Base-by-base conservation (phyloP, 345 rosid species). In the Raphanus sativus region DNA sequence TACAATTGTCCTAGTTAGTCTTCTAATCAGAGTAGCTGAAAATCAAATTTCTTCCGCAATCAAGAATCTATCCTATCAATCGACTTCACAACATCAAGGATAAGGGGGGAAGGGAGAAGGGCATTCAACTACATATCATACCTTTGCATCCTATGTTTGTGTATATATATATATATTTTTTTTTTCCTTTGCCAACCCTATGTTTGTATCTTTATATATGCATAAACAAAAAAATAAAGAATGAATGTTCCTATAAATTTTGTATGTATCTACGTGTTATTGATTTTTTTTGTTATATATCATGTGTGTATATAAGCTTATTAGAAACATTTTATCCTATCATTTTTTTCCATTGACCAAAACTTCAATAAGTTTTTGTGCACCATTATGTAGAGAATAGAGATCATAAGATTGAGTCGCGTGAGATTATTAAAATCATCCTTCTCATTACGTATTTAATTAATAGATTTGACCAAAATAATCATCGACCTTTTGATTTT, bases 401-500 rank as follows among this genome's bases (percentile, higher is more conserved):
- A 38, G 45, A 38, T 48, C 54, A 67, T 42, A 66, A 66, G 78
- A 75, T 15, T 56, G 40, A 38, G 66, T 54, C 60, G 60, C 66
- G 65, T 75, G 80, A 69, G 69, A 34, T 67, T 58, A 29, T 17
- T 36, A 42, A 75, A 40, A 6, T 2, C 13, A 28, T 70, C 16
- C 17, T 64, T 33, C 13, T 77, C 61, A 64, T 77, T 17, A 29
- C 29, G 32, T 63, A 63, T 34, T 32, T 36, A 10, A 48, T 63
- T 64, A 64, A 64, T 17, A 50, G 68, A 64, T 63, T 70, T 70
- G 71, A 70, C 56, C 21, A 64, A 71, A 59, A 30, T 33, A 78
- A 72, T 78, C 77, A 72, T 73, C 45, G 63, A 78, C 11, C 45
- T 66, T 73, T 59, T 66, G 55, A 60, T 10, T 59, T 65, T 48